Percentiles rank a stretch among this genome's conserved stretches.
These are phyloP conservation scores for Colletotrichum tamarilloi DNA, from an alignment of 2,329 filamentous ascomycete genomes.

Conservation along the genomic window DNA sequence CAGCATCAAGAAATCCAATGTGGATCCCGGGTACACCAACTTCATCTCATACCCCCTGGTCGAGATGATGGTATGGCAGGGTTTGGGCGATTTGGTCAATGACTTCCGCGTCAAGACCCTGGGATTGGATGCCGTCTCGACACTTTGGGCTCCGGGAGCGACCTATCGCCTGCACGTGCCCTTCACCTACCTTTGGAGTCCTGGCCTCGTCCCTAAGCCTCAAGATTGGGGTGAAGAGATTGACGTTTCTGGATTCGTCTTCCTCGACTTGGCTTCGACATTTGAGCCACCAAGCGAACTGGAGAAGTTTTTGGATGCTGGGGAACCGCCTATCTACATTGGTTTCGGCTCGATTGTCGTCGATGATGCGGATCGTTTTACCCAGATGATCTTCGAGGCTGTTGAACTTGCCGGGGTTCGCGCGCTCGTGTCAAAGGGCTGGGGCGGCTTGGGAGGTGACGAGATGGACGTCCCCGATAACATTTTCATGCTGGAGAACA, in stretches of 20 bases:
- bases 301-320: constrained; percentile 64
- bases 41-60: constrained; percentile 85
- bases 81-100: constrained; percentile 83
- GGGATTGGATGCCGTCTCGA: constrained; percentile 78
- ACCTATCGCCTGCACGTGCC: constrained; percentile 80
- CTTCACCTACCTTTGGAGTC: constrained; percentile 80
- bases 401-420: constrained; percentile 73
- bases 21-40: constrained; percentile 79
- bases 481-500: constrained; percentile 79
- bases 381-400: constrained; percentile 77
- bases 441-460: constrained; percentile 75
- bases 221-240: constrained; percentile 76
- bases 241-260: constrained; percentile 82
- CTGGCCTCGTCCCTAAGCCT: constrained; percentile 73
- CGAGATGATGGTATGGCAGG: constrained; percentile 93
- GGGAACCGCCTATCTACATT: constrained; percentile 75
- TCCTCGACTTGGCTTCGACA: constrained; percentile 74
- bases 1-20: constrained; percentile 78
- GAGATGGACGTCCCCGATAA: constrained; percentile 64
- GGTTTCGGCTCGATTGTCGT: constrained; percentile 83
- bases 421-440: constrained; percentile 79
- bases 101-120: constrained; percentile 77
- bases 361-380: constrained; percentile 76
- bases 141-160: constrained; percentile 80
- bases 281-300: constrained; percentile 69